phyloP scores from a whole-genome alignment of 2,329 filamentous ascomycete genomes.

The Pseudogymnoascus sp. region DNA sequence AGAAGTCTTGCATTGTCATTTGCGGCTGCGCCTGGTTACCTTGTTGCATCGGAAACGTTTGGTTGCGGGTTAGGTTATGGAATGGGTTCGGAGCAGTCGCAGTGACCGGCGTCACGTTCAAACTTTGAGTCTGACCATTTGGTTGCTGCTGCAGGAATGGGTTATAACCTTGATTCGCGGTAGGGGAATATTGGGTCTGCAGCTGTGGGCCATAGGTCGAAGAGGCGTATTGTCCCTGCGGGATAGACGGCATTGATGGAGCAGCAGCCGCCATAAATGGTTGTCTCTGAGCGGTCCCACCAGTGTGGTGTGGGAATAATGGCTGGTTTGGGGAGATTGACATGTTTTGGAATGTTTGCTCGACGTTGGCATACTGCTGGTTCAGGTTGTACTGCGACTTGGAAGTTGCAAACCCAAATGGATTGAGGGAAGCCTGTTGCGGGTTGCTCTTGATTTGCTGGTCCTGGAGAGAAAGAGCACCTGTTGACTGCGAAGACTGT shows the following conservation, averaged over 20 bases:
- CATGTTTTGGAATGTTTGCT: conserved; percentile 67
- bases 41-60: conserved; percentile 5
- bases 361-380: conserved; percentile 33
- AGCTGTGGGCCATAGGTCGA: conserved; percentile 22
- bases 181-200: conserved; percentile 9
- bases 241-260: conserved; percentile 27
- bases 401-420: conserved; percentile 49
- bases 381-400: conserved; percentile 37
- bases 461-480: conserved; percentile 51
- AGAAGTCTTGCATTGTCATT: conserved; percentile 10
- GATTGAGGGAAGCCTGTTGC: conserved; percentile 31
- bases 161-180: conserved; percentile 11
- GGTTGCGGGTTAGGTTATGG: neutral
- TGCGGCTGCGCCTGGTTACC: conserved; percentile 9
- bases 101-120: conserved; percentile 9
- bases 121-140: conserved; percentile 15
- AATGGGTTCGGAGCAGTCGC: conserved; percentile 1
- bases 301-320: conserved; percentile 70
- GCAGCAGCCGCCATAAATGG: conserved; percentile 31
- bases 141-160: conserved; percentile 19
- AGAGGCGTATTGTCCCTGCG: conserved; percentile 25
- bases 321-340: conserved; percentile 54
- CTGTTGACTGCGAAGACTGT: conserved; percentile 59
- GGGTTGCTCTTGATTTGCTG: conserved; percentile 36
- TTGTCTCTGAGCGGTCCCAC: conserved; percentile 41